phyloP scores from a whole-genome alignment of 495 filamentous ascomycete genomes.

The Glonium stellatum region DNA sequence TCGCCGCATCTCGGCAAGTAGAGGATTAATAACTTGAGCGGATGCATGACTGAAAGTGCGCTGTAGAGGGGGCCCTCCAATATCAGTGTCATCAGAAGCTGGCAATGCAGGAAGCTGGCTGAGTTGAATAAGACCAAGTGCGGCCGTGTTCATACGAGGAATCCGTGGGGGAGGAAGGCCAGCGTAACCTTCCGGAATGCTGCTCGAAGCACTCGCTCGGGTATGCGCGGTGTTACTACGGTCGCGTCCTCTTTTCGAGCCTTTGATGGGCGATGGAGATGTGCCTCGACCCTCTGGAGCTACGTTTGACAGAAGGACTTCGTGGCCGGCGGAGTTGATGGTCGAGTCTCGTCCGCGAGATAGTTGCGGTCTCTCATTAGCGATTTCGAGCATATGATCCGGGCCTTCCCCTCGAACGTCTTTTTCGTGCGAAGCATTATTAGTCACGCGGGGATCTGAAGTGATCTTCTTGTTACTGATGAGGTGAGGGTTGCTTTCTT shows the following conservation, averaged over 20 bases:
- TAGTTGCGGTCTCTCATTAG: slow-evolving; percentile 47
- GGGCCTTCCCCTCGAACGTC: slow-evolving; percentile 72
- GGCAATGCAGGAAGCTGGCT: slow-evolving; percentile 62
- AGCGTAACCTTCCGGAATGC: slow-evolving; percentile 33
- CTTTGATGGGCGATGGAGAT: slow-evolving; percentile 3
- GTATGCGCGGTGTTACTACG: slow-evolving; percentile 19
- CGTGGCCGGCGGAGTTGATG: slow-evolving; percentile 50
- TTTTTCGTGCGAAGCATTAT: slow-evolving; percentile 57
- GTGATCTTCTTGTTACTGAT: slow-evolving; percentile 54
- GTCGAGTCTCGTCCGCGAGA: slow-evolving; percentile 61
- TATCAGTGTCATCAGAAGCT: slow-evolving; percentile 68
- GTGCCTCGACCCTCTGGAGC: slow-evolving; percentile 56
- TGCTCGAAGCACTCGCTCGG: slow-evolving; percentile 12
- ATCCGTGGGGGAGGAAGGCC: slow-evolving; percentile 48
- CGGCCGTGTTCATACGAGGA: slow-evolving; percentile 44
- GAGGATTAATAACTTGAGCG: slow-evolving; percentile 46
- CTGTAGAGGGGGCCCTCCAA: slow-evolving; percentile 56
- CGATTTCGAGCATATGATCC: slow-evolving; percentile 59
- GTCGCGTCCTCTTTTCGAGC: slow-evolving; percentile 4
- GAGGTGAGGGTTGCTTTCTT: slow-evolving; percentile 54
- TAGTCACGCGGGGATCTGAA: slow-evolving; percentile 56
- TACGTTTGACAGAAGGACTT: slow-evolving; percentile 57
- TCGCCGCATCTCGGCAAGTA: slow-evolving; percentile 60
- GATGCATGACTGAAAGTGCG: slow-evolving; percentile 41
- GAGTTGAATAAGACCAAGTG: slow-evolving; percentile 52